A percentile compares a stretch with the other conserved stretches of the same genome.
These are phyloP conservation scores for Teunomyces stri DNA, from an alignment of 805 yeast genomes.

Conservation along the genomic window DNA sequence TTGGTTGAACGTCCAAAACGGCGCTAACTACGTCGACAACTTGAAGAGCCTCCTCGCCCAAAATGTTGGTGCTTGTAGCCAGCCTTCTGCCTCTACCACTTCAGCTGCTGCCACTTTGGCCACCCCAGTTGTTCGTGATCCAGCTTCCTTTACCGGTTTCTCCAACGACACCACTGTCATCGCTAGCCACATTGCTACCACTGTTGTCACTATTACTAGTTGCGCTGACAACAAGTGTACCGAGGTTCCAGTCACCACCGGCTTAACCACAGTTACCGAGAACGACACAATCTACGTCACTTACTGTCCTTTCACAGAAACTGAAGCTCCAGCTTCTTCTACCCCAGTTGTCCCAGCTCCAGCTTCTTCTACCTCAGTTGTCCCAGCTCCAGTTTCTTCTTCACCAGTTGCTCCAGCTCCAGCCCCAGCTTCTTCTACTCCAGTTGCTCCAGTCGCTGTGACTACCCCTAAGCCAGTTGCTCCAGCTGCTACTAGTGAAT, in stretches of 20 bases:
- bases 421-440: not conserved
- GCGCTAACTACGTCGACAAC: not conserved
- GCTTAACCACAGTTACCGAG: slow-evolving; percentile 36
- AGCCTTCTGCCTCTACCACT: not conserved
- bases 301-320: slow-evolving; percentile 26
- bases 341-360: slow-evolving; percentile 18
- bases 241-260: slow-evolving; percentile 26
- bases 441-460: not conserved
- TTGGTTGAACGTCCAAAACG: slow-evolving; percentile 38
- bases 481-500: not conserved
- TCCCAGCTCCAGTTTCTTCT: too few relatives aligned
- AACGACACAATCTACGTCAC: slow-evolving; percentile 30
- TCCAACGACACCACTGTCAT: slow-evolving; percentile 20
- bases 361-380: too few relatives aligned
- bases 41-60: slow-evolving; percentile 9
- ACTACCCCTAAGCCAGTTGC: not conserved
- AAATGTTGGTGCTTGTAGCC: not conserved
- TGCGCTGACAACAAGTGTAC: slow-evolving; percentile 30
- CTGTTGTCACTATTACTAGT: slow-evolving; percentile 32
- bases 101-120: slow-evolving; percentile 21
- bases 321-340: slow-evolving; percentile 19
- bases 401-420: not conserved
- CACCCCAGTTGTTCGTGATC: slow-evolving; percentile 19
- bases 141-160: slow-evolving; percentile 29
- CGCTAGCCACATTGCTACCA: slow-evolving; percentile 18